phyloP scores from a whole-genome alignment of 345 rosid genomes.

The Bruguiera sexangula region DNA sequence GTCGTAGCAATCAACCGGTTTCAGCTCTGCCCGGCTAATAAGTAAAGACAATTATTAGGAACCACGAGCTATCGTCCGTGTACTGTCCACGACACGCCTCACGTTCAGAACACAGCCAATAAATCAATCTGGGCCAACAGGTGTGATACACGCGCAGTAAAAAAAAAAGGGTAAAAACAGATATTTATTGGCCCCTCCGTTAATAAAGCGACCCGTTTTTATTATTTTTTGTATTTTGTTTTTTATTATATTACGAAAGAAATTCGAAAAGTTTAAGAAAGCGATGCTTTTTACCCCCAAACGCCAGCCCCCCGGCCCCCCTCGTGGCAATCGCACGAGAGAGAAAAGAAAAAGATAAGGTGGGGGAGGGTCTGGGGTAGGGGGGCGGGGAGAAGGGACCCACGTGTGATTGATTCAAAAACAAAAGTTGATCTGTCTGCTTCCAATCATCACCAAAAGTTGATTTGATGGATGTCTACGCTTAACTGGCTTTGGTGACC shows the following conservation, averaged over 20 bases:
- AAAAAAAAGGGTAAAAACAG: neutral
- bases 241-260: neutral
- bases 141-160: neutral
- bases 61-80: neutral
- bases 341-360: slow-evolving; percentile 11
- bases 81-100: slow-evolving; percentile 8
- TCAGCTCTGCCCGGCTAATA: slow-evolving; percentile 16
- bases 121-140: neutral
- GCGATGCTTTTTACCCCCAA: slow-evolving; percentile 32
- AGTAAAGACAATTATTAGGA: neutral
- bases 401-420: slow-evolving; percentile 15
- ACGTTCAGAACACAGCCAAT: too few relatives aligned
- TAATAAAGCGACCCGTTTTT: neutral
- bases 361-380: neutral
- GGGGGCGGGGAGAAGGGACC: slow-evolving; percentile 17
- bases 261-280: slow-evolving; percentile 32
- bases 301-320: slow-evolving; percentile 1
- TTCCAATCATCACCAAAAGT: slow-evolving; percentile 50
- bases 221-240: too few relatives aligned
- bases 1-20: neutral
- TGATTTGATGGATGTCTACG: slow-evolving; percentile 52
- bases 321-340: slow-evolving; percentile 9
- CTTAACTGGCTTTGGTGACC: slow-evolving; percentile 25
- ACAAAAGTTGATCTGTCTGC: slow-evolving; percentile 45
- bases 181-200: slow-evolving; percentile 14